Conservation (phyloP, 257 asterid species). For the Datura wrightii region DNA sequence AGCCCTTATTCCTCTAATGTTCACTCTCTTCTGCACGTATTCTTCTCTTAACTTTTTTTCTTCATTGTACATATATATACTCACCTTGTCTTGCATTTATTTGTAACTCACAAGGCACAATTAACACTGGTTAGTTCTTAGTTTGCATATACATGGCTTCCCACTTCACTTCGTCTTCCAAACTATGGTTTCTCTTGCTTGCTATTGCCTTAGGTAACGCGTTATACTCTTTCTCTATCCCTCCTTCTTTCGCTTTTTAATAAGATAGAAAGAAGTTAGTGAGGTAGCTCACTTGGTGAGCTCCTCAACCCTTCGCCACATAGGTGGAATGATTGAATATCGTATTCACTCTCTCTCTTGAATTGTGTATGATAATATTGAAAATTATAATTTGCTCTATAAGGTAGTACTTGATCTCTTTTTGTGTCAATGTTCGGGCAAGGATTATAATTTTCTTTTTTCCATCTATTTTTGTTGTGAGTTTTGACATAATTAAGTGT, state of each 20-base stretch:
- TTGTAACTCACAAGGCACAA: conserved; percentile 2
- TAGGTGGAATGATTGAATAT: not conserved
- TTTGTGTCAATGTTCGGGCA: not conserved
- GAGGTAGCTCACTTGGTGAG: not conserved
- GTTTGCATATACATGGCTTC: conserved; percentile 45
- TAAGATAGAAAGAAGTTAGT: not conserved
- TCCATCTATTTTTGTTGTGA: not conserved
- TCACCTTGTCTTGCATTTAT: not conserved
- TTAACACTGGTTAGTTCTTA: not conserved
- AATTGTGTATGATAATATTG: not conserved
- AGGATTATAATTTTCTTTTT: not conserved
- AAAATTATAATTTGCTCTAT: not conserved
- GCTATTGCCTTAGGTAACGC: conserved; percentile 53
- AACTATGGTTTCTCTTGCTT: conserved; percentile 39
- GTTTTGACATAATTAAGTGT: not conserved
- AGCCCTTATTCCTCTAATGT: conserved; percentile 42
- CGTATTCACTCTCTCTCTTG: not conserved
- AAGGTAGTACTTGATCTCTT: not conserved
- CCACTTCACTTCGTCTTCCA: conserved; percentile 9
- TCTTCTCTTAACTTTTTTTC: conserved; percentile 38
- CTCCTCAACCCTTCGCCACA: not conserved
- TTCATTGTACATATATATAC: not conserved
- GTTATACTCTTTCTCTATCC: not conserved
- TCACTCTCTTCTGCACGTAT: conserved; percentile 54
- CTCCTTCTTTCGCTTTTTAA: not conserved